Base-by-base conservation (phyloP, 805 yeast species). In the Priceomyces carsonii region DNA sequence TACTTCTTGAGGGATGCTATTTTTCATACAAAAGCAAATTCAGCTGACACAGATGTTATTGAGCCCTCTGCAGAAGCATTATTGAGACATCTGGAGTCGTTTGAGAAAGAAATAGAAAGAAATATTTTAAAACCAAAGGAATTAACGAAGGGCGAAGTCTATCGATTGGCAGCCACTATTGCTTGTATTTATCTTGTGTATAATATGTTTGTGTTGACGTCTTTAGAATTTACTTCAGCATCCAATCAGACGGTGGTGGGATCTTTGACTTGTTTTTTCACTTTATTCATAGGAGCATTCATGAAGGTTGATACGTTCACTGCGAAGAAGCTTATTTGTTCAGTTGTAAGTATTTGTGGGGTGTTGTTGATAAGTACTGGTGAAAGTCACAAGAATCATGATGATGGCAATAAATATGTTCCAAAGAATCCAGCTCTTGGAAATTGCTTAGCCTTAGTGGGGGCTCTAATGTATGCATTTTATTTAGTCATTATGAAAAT, bases 181-280 rank as follows among this genome's bases (percentile, higher is more conserved):
- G 52, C 77, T 3, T 26, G 63, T 2, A 58, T 74, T 6, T 76
- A 76, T 47, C 67, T 56, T 35, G 26, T 51, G 3, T 71, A 65
- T 47, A 72, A 73, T 37, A 44, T 62, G 7, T 56, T 63, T 38
- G 71, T 60, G 3, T 61, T 73, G 52, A 35, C 55, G n/a, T 57
- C 75, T 3, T 57, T 76, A 29, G 61, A 62, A 41, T 76, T 62
- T 45, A 76, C 82, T 0, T 66, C 76, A 8, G 77, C 79, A 0
- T 69, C 80, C 14, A 75, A 73, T 44, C 75, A 68, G 44, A 71
- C 80, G 0, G 71, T 75, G 7, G 48, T 76, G 12, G 66, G 77
- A 5, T 69, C 80, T 2, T 68, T 78, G 1, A 66, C 79, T 3
- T 70, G 80, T 9, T 60, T 74, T 3, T 76, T 73, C 48, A 73